Conservation (phyloP, 169 alveolate species). For the Perkinsus olseni region DNA sequence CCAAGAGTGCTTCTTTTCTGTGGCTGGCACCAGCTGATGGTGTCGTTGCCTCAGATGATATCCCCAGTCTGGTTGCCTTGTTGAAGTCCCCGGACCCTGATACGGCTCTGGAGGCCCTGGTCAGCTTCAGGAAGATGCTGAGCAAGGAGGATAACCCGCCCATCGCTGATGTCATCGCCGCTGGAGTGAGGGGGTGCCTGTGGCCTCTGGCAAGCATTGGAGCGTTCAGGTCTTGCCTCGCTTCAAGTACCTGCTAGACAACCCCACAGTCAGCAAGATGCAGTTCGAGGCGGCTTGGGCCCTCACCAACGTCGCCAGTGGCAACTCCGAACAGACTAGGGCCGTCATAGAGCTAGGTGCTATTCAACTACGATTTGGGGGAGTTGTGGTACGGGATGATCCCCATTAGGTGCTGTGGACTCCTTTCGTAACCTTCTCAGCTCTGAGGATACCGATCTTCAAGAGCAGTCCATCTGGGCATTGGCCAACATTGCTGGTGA, state of each 20-base stretch:
- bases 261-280: slow-evolving; percentile 9
- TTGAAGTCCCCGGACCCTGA: not conserved
- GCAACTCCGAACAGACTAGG: slow-evolving; percentile 74
- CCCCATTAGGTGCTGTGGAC: not conserved
- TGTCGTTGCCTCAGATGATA: no score
- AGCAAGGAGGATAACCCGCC: slow-evolving; percentile 79
- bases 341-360: slow-evolving; percentile 65
- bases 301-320: slow-evolving; percentile 82
- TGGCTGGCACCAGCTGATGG: no score
- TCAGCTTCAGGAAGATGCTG: slow-evolving; percentile 62
- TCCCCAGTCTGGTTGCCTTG: not conserved
- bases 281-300: slow-evolving; percentile 93
- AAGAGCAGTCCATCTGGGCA: slow-evolving; percentile 91
- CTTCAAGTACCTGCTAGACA: not conserved
- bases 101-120: not conserved
- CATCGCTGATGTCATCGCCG: slow-evolving; percentile 72
- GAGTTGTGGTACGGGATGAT: no score
- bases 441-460: slow-evolving; percentile 49
- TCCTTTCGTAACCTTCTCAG: not conserved
- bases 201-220: slow-evolving; percentile 61
- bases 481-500: slow-evolving; percentile 94
- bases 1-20: no score
- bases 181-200: slow-evolving; percentile 70
- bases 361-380: not conserved
- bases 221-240: slow-evolving; percentile 71